phyloP scores from a whole-genome alignment of 2,329 filamentous ascomycete genomes.

The Ophiobolus disseminans region DNA sequence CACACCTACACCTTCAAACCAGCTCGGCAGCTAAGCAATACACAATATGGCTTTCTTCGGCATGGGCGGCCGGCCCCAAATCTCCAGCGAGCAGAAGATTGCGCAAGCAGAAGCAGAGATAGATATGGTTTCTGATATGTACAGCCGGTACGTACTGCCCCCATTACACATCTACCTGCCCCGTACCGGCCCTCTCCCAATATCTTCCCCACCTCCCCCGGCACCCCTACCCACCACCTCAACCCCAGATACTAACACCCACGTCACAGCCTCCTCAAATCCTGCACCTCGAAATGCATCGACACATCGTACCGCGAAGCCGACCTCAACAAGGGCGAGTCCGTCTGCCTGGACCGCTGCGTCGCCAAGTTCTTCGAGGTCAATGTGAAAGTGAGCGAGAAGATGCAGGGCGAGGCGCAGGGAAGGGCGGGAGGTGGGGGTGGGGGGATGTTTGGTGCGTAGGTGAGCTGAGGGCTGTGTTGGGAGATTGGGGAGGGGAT shows the following conservation, averaged over 20 bases:
- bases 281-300: slow-evolving; percentile 93
- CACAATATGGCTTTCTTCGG: slow-evolving; percentile 46
- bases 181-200: not conserved
- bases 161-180: not conserved
- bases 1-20: not conserved
- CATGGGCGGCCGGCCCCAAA: slow-evolving; percentile 74
- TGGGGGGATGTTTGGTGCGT: slow-evolving; percentile 39
- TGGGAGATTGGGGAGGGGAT: no score
- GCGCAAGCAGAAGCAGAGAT: slow-evolving; percentile 95
- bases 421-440: slow-evolving; percentile 56
- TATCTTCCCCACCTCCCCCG: not conserved
- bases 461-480: slow-evolving; percentile 3
- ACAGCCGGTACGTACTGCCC: slow-evolving; percentile 75
- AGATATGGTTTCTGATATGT: slow-evolving; percentile 97
- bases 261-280: slow-evolving; percentile 73
- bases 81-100: slow-evolving; percentile 96
- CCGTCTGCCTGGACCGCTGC: slow-evolving; percentile 96
- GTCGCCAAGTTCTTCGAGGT: slow-evolving; percentile 98
- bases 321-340: slow-evolving; percentile 98
- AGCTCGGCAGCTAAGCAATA: not conserved
- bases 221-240: not conserved
- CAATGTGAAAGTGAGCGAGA: slow-evolving; percentile 95
- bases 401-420: slow-evolving; percentile 87
- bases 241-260: slow-evolving; percentile 1
- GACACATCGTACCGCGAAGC: slow-evolving; percentile 91